phyloP scores from a whole-genome alignment of 805 yeast species.

The Candida ovalis region DNA sequence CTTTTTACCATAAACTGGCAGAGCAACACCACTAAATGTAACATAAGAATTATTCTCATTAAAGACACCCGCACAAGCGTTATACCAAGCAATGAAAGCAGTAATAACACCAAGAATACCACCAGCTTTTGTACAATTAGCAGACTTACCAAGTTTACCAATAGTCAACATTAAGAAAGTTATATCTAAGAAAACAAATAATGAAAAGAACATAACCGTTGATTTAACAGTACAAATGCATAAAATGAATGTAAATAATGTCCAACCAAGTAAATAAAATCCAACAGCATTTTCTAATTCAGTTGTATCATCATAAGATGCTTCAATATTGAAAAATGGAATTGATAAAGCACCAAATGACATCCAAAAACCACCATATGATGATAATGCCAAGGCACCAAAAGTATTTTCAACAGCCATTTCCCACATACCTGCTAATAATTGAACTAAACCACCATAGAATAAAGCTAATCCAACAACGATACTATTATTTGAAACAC shows the following conservation, averaged over 20 bases:
- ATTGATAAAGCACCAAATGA: slow-evolving; percentile 62
- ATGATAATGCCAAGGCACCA: slow-evolving; percentile 61
- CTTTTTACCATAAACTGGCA: slow-evolving; percentile 27
- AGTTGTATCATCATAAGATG: slow-evolving; percentile 41
- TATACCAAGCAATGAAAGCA: slow-evolving; percentile 63
- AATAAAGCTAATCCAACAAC: slow-evolving; percentile 65
- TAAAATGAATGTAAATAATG: slow-evolving; percentile 58
- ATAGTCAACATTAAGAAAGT: slow-evolving; percentile 50
- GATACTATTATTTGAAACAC: slow-evolving; percentile 55
- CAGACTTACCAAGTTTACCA: slow-evolving; percentile 47
- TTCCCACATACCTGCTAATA: slow-evolving; percentile 74
- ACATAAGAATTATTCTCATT: slow-evolving; percentile 62
- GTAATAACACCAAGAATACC: slow-evolving; percentile 64
- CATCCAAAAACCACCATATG: slow-evolving; percentile 77
- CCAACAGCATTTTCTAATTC: slow-evolving; percentile 53
- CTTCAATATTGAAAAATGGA: slow-evolving; percentile 55
- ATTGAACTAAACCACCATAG: slow-evolving; percentile 70
- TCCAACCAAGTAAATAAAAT: slow-evolving; percentile 59
- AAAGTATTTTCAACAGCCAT: slow-evolving; percentile 72
- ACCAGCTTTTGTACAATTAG: slow-evolving; percentile 44
- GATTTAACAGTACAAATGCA: slow-evolving; percentile 55
- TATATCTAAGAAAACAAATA: slow-evolving; percentile 49
- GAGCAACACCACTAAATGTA: slow-evolving; percentile 30
- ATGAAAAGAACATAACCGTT: slow-evolving; percentile 47
- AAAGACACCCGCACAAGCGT: slow-evolving; percentile 68